Percentiles rank a stretch among this genome's conserved stretches.
These are phyloP conservation scores for Tephrocybe sp. DNA, from an alignment of 768 basidiomycete species.

Conservation along the genomic window DNA sequence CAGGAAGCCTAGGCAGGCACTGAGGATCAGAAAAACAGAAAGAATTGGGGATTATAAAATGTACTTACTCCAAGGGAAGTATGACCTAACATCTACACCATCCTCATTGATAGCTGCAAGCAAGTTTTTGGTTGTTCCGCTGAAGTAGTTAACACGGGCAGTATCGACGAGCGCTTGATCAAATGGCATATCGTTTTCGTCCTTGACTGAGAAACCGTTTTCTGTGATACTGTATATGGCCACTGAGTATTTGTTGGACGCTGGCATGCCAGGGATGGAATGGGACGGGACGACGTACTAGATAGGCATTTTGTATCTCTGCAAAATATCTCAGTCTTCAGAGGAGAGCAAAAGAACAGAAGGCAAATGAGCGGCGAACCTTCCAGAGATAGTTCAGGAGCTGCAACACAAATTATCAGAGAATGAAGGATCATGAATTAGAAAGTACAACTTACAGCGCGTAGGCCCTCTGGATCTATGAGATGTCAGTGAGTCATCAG, in stretches of 20 bases:
- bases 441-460: constrained; percentile 39
- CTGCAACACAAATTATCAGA: no score
- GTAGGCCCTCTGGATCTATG: constrained; percentile 68
- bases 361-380: constrained; percentile 32
- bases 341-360: no score
- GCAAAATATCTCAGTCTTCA: no score
- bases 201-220: constrained; percentile 70
- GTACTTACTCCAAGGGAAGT: constrained; percentile 66
- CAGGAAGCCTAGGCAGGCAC: constrained; percentile 48
- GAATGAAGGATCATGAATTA: no score
- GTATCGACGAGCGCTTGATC: constrained; percentile 54
- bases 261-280: no score
- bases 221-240: constrained; percentile 54
- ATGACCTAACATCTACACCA: constrained; percentile 58
- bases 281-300: constrained; percentile 24
- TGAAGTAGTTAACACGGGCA: constrained; percentile 68
- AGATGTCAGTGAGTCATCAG: background rate
- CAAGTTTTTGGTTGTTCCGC: constrained; percentile 53
- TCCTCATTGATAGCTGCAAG: constrained; percentile 58
- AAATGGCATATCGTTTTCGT: constrained; percentile 52
- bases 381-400: constrained; percentile 72
- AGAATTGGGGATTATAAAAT: no score
- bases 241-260: background rate
- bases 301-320: constrained; percentile 40
- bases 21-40: background rate